Evolutionary conservation across 1,284 basidiomycete genomes (phyloP).

Genomic region (Phellinidium pouzarii): DNA sequence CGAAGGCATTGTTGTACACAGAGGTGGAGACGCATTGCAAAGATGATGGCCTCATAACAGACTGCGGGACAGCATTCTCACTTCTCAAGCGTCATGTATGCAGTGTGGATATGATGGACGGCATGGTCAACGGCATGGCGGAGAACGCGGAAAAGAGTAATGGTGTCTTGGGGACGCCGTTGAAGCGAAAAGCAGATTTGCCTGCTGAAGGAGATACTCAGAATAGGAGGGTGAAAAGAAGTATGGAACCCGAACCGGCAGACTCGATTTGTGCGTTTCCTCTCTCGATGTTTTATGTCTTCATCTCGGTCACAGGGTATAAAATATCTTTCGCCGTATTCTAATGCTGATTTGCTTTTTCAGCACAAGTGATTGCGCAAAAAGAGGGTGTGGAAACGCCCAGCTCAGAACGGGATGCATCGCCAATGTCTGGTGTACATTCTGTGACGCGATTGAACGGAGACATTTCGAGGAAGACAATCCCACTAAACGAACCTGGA

Average conservation of each 20-base stretch:
- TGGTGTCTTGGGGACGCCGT: slow-evolving; percentile 12
- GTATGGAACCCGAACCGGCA: slow-evolving; percentile 14
- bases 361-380: neutral
- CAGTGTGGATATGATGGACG: slow-evolving; percentile 36
- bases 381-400: neutral
- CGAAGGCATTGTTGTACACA: slow-evolving; percentile 75
- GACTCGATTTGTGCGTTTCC: slow-evolving; percentile 12
- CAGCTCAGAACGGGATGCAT: slow-evolving; percentile 5
- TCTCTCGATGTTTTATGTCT: neutral
- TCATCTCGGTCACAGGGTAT: no score
- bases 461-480: slow-evolving; percentile 8
- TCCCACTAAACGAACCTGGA: slow-evolving; percentile 1
- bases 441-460: slow-evolving; percentile 8
- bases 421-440: slow-evolving; percentile 9
- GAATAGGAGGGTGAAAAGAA: slow-evolving; percentile 18
- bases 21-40: slow-evolving; percentile 81
- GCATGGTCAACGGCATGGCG: slow-evolving; percentile 7
- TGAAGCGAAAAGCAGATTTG: slow-evolving; percentile 19
- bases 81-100: slow-evolving; percentile 67
- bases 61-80: slow-evolving; percentile 62
- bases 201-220: slow-evolving; percentile 16
- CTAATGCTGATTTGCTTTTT: neutral
- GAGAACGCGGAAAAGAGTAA: slow-evolving; percentile 14
- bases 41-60: slow-evolving; percentile 46
- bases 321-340: neutral